phyloP scores from a whole-genome alignment of 768 basidiomycete species.

The Mycena crocata region DNA sequence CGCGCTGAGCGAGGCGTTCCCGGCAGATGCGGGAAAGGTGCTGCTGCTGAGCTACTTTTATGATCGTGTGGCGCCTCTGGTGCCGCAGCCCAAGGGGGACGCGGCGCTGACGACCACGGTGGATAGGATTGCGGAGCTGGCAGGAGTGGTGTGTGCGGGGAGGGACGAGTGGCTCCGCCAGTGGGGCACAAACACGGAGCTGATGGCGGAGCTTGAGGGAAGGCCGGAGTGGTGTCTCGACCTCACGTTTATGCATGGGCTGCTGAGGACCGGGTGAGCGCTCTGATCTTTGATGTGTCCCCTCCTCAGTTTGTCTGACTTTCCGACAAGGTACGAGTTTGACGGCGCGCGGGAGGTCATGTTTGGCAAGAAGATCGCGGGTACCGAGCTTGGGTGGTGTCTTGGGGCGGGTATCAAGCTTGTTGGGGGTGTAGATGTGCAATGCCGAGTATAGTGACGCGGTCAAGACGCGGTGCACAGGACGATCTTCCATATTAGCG shows the following conservation, averaged over 20 bases:
- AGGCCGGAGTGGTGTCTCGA: conserved; percentile 97
- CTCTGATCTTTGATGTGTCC: too few relatives aligned
- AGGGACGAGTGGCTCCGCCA: conserved; percentile 67
- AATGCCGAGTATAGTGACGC: conserved; percentile 58
- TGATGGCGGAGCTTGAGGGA: conserved; percentile 74
- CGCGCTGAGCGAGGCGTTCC: conserved; percentile 84
- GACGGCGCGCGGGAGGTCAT: conserved; percentile 70
- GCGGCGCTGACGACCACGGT: conserved; percentile 12
- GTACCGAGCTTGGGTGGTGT: conserved; percentile 94
- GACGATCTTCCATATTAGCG: too few relatives aligned
- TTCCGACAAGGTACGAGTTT: conserved; percentile 75
- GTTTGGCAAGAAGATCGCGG: conserved; percentile 89
- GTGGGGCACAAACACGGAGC: conserved; percentile 48
- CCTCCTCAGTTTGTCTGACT: not conserved
- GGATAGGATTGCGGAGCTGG: conserved; percentile 68
- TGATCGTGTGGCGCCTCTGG: conserved; percentile 88
- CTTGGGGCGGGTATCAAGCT: conserved; percentile 86
- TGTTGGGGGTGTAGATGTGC: conserved; percentile 71
- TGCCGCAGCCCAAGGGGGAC: conserved; percentile 43
- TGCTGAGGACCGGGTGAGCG: conserved; percentile 84
- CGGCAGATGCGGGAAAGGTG: too few relatives aligned
- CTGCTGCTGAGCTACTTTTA: conserved; percentile 98
- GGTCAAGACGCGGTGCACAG: too few relatives aligned
- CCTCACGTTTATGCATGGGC: conserved; percentile 92
- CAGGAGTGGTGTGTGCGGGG: conserved; percentile 84